Evolutionary conservation across 192 early-diverging fungal species (phyloP), one percentile per base, ranked within the genome.

Genomic region (Coemansia sp.): DNA sequence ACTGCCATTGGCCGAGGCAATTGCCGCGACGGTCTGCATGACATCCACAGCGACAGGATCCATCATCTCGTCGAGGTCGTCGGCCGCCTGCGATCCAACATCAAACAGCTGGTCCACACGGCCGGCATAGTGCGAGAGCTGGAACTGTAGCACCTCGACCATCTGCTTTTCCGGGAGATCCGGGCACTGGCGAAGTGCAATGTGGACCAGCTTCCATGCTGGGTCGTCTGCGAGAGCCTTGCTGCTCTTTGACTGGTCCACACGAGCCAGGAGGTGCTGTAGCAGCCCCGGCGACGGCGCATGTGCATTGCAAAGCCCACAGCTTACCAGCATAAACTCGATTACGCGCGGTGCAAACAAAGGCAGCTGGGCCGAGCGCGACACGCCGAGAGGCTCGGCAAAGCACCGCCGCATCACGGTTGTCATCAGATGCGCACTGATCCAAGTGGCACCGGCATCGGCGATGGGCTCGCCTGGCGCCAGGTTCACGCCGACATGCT

Each of bases 371-470:
- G 70, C 57, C n/a, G 70, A 62, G 25, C 70, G 59, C 19, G 64
- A 67, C 25, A 67, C 51, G 43, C 59, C 70, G 19, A 74, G 51
- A 6, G 70, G 70, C 46, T 74, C 70, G 7, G 59, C 70, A 67
- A 74, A 74, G 55, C 70, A 74, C 30, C 70, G 58, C 19, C 70
- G 64, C 70, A 74, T 74, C n/a, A 63, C 70, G 8, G 70, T 66
- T 2, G 70, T 67, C 70, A 74, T 74, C 41, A 74, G 51, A 23
- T 74, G 57, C 11, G 70, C 54, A 25, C 64, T 67, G 51, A 74
- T 62, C 70, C 70, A 74, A 0, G 58, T 61, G 14, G 53, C 53
- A 33, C 37, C 38, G 31, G 52, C 45, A 18, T 41, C 29, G 14
- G 27, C 31, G 30, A 50, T 19, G 1, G 27, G 26, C 10, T 44